phyloP scores from a whole-genome alignment of 768 basidiomycete genomes.

The Leccinum subtestaceum region DNA sequence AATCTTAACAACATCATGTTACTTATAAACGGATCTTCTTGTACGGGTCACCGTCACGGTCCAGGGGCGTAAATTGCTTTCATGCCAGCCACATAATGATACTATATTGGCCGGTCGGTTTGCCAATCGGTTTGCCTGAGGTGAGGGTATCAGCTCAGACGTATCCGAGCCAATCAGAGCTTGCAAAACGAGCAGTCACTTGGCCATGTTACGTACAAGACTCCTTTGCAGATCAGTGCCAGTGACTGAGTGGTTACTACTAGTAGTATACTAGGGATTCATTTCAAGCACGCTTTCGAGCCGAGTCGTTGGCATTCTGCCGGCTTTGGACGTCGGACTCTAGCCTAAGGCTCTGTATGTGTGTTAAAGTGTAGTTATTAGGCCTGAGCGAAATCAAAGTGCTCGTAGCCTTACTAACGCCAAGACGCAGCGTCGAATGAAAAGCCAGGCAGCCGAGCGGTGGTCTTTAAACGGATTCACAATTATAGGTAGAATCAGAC shows the following conservation, averaged over 20 bases:
- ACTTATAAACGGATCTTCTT: not conserved
- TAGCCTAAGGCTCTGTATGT: not conserved
- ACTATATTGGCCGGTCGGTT: not conserved
- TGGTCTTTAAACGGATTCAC: not conserved
- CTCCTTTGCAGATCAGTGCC: too few relatives aligned
- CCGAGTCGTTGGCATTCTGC: not conserved
- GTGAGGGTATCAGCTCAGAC: too few relatives aligned
- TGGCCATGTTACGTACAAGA: too few relatives aligned
- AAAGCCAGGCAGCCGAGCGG: not conserved
- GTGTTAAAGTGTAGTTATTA: not conserved
- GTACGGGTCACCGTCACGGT: not conserved
- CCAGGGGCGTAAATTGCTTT: not conserved
- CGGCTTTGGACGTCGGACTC: not conserved
- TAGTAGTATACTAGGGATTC: not conserved
- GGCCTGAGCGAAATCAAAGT: not conserved
- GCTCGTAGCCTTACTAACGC: not conserved
- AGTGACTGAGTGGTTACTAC: too few relatives aligned
- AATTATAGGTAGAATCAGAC: not conserved
- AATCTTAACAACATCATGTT: not conserved
- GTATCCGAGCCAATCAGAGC: too few relatives aligned
- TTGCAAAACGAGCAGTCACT: too few relatives aligned
- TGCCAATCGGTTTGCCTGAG: too few relatives aligned
- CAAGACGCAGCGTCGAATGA: not conserved
- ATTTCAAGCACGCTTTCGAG: not conserved
- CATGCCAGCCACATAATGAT: not conserved